Conservation (phyloP, 2,329 filamentous ascomycete species). For the Fusarium foetens region DNA sequence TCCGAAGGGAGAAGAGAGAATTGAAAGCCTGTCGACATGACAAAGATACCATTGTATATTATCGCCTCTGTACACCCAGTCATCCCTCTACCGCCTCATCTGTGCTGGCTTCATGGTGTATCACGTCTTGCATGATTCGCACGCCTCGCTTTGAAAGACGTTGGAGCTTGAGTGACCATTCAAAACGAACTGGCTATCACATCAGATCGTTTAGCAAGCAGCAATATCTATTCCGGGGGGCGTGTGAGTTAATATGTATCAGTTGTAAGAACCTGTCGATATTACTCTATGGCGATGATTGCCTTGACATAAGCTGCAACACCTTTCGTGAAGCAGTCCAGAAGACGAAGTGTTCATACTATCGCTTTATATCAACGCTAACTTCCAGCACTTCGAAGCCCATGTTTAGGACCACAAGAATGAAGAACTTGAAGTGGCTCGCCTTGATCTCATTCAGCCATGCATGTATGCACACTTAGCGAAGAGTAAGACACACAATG, state of each 20-base stretch:
- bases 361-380: background rate
- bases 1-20: conserved; percentile 23
- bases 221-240: conserved; percentile 4
- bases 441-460: conserved; percentile 10
- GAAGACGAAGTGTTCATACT: background rate
- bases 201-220: conserved; percentile 15
- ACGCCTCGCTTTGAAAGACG: conserved; percentile 14
- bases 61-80: conserved; percentile 29
- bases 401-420: background rate
- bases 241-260: background rate
- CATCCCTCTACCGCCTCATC: conserved; percentile 35
- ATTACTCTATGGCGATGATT: background rate
- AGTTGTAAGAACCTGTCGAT: background rate
- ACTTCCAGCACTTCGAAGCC: background rate
- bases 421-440: conserved; percentile 19
- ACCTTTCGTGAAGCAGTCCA: background rate
- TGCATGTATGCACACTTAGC: conserved; percentile 1
- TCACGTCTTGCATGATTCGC: conserved; percentile 12
- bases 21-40: conserved; percentile 7
- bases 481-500: conserved; percentile 8
- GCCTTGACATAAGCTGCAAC: background rate
- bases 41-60: conserved; percentile 21
- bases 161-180: conserved; percentile 25
- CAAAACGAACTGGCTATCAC: conserved; percentile 33
- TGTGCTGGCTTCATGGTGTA: conserved; percentile 5